Conservation (phyloP, 768 basidiomycete species). For the Phylloporus sp. region DNA sequence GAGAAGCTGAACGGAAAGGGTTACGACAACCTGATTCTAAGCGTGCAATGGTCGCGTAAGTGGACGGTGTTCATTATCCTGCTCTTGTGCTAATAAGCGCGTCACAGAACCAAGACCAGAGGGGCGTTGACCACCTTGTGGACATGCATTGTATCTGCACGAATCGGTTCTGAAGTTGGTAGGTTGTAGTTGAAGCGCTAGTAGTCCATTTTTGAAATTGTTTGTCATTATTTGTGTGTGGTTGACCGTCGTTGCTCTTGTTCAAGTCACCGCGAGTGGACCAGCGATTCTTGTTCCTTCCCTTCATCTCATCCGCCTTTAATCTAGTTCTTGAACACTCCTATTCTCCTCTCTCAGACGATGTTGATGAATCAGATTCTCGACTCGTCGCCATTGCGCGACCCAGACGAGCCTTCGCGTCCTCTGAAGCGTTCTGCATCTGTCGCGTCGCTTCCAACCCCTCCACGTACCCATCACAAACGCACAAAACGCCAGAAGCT, state of each 20-base stretch:
- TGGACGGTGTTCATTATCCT: constrained; percentile 9
- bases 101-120: constrained; percentile 43
- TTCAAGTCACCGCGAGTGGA: neutral
- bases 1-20: constrained; percentile 89
- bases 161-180: too few relatives aligned
- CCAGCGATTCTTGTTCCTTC: neutral
- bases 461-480: constrained; percentile 56
- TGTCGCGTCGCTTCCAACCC: constrained; percentile 61
- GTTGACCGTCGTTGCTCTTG: neutral
- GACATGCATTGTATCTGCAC: neutral
- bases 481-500: constrained; percentile 34
- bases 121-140: constrained; percentile 25
- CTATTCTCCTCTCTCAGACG: neutral
- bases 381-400: constrained; percentile 30
- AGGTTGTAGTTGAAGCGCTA: too few relatives aligned
- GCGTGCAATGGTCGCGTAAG: constrained; percentile 63
- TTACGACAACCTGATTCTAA: constrained; percentile 87
- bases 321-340: neutral
- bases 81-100: neutral
- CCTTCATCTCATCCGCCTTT: neutral
- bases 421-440: constrained; percentile 63
- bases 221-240: neutral
- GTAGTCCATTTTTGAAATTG: too few relatives aligned
- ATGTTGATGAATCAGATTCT: constrained; percentile 34
- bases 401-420: constrained; percentile 20